Evolutionary conservation across 768 basidiomycete species (phyloP).

Genomic region (Lentinula detonsa): DNA sequence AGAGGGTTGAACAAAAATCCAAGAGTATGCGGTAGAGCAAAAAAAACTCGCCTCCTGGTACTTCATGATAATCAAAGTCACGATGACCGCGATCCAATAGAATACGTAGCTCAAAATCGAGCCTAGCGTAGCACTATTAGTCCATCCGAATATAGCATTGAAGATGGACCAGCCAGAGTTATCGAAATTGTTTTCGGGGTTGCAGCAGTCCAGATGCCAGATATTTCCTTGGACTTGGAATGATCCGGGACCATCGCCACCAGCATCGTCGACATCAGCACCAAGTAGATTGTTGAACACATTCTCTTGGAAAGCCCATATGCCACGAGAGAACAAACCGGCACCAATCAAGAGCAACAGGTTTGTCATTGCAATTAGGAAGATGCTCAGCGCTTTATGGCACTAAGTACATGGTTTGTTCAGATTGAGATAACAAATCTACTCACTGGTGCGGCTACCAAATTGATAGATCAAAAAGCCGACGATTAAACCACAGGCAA

Average conservation of each 20-base stretch:
- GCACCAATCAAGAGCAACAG: conserved; percentile 90
- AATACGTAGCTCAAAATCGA: conserved; percentile 83
- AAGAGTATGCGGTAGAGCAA: not conserved
- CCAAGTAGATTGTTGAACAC: conserved; percentile 67
- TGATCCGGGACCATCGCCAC: conserved; percentile 77
- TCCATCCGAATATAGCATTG: conserved; percentile 83
- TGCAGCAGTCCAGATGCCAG: conserved; percentile 85
- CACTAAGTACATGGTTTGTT: not conserved
- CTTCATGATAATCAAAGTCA: conserved; percentile 60
- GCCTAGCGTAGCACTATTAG: conserved; percentile 76
- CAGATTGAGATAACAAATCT: not conserved
- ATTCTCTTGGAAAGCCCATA: conserved; percentile 68
- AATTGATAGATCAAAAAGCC: conserved; percentile 80
- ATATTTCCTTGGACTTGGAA: conserved; percentile 79
- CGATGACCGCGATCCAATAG: conserved; percentile 87
- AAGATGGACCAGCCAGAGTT: conserved; percentile 76
- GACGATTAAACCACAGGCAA: conserved; percentile 68
- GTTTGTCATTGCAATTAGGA: conserved; percentile 90
- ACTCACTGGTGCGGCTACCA: conserved; percentile 64
- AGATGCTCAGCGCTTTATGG: conserved; percentile 61
- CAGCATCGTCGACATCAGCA: conserved; percentile 58
- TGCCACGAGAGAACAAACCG: conserved; percentile 80
- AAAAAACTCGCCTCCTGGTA: conserved; percentile 40
- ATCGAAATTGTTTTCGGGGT: conserved; percentile 46
- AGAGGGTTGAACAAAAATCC: not conserved